phyloP scores from a whole-genome alignment of 148 eudicot species.

The Polygonum aviculare region DNA sequence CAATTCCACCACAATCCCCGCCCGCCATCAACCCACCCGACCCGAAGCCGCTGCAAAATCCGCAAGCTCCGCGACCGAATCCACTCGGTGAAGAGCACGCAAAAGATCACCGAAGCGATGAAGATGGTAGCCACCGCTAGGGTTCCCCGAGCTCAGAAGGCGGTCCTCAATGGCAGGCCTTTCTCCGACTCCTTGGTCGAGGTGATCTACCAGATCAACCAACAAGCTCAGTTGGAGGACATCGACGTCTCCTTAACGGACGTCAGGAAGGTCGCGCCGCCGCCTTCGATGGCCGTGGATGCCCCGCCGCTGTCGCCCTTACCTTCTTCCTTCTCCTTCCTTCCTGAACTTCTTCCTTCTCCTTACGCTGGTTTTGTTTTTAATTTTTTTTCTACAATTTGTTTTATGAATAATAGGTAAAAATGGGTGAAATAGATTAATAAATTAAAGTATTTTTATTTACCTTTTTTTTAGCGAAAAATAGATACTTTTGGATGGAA shows the following conservation, averaged over 20 bases:
- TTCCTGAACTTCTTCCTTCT: no score
- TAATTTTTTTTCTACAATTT: no score
- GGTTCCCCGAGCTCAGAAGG: conserved; percentile 68
- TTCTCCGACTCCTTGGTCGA: conserved; percentile 51
- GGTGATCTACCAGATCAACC: conserved; percentile 38
- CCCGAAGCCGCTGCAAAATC: conserved; percentile 25
- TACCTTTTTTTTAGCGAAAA: no score
- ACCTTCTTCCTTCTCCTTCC: no score
- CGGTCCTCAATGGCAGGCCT: conserved; percentile 52
- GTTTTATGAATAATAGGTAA: no score
- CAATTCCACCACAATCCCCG: neutral
- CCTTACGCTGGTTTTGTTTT: no score
- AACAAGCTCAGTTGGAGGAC: conserved; percentile 46
- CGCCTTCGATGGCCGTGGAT: conserved; percentile 54
- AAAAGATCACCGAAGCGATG: conserved; percentile 79
- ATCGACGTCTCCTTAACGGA: conserved; percentile 50
- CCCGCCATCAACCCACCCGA: conserved; percentile 17
- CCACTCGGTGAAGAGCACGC: conserved; percentile 47
- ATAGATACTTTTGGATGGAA: no score
- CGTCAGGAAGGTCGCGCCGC: conserved; percentile 61
- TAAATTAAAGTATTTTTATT: no score
- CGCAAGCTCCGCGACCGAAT: conserved; percentile 44
- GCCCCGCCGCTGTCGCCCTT: no score
- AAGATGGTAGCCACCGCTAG: conserved; percentile 70
- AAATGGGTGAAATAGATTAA: no score